These are phyloP conservation scores for Ananas comosus DNA, from an alignment of 176 grass and related monocot genomes.

Conservation along the genomic window DNA sequence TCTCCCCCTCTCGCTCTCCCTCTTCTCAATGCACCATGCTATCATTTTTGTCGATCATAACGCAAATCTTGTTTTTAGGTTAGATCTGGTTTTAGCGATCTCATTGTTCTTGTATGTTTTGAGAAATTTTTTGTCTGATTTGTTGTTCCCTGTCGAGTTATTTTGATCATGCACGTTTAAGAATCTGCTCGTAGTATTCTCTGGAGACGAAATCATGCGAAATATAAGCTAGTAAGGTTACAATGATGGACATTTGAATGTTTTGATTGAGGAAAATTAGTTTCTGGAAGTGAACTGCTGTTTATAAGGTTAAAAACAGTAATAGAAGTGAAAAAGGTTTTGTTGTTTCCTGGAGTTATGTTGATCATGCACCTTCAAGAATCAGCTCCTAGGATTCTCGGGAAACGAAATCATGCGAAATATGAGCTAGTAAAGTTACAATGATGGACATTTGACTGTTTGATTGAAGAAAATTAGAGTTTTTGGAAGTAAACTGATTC, in stretches of 20 bases:
- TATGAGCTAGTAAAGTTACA: neutral
- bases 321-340: too few species aligned
- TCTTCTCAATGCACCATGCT: neutral
- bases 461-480: too few species aligned
- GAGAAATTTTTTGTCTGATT: neutral
- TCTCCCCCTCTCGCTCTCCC: neutral
- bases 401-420: neutral
- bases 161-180: neutral
- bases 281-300: too few species aligned
- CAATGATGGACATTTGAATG: too few species aligned
- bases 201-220: neutral
- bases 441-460: too few species aligned
- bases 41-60: neutral
- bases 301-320: too few species aligned
- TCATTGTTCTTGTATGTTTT: neutral
- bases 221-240: neutral
- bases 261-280: too few species aligned
- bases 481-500: too few species aligned
- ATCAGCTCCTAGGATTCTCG: too few species aligned
- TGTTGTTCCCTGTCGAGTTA: neutral
- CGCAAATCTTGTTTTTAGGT: neutral
- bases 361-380: neutral
- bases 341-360: neutral
- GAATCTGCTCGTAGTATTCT: too few species aligned
- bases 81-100: neutral